phyloP scores from a whole-genome alignment of 2,329 filamentous ascomycete species.

The Calonectria pteridis region DNA sequence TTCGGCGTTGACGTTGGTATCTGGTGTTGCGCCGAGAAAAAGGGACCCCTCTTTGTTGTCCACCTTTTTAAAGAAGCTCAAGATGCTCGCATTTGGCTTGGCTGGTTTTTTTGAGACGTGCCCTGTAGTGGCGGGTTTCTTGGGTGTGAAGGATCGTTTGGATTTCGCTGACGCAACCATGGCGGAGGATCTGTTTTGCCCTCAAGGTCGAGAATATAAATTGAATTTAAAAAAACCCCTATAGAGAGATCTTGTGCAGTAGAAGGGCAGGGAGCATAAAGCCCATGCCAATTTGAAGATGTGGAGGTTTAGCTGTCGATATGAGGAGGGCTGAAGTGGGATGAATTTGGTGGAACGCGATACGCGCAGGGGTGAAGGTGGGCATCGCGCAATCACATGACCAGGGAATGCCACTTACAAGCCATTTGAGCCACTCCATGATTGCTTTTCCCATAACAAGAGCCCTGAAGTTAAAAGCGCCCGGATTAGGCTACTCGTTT shows the following conservation, averaged over 20 bases:
- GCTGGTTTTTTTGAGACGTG: slow-evolving; percentile 50
- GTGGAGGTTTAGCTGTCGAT: not conserved
- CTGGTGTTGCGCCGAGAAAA: slow-evolving; percentile 58
- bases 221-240: not conserved
- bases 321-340: slow-evolving; percentile 20
- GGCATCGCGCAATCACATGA: slow-evolving; percentile 51
- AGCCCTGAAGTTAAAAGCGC: not conserved
- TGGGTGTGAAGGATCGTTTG: slow-evolving; percentile 48
- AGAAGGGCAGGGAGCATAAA: not conserved
- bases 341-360: slow-evolving; percentile 38
- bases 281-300: not conserved
- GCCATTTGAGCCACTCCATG: not conserved
- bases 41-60: slow-evolving; percentile 70
- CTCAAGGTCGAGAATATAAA: not conserved
- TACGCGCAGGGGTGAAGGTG: slow-evolving; percentile 34
- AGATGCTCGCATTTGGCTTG: slow-evolving; percentile 73
- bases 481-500: not conserved
- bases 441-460: not conserved
- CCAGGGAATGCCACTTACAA: not conserved
- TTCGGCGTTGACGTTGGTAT: slow-evolving; percentile 33
- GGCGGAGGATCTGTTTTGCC: slow-evolving; percentile 19
- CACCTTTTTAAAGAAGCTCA: slow-evolving; percentile 81
- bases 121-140: slow-evolving; percentile 43
- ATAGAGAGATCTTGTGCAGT: not conserved
- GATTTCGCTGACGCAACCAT: slow-evolving; percentile 53